Percentiles rank a stretch among this genome's conserved stretches.
Evolutionary conservation across 768 basidiomycete species (phyloP).

Genomic region (Asterophora parasitica): DNA sequence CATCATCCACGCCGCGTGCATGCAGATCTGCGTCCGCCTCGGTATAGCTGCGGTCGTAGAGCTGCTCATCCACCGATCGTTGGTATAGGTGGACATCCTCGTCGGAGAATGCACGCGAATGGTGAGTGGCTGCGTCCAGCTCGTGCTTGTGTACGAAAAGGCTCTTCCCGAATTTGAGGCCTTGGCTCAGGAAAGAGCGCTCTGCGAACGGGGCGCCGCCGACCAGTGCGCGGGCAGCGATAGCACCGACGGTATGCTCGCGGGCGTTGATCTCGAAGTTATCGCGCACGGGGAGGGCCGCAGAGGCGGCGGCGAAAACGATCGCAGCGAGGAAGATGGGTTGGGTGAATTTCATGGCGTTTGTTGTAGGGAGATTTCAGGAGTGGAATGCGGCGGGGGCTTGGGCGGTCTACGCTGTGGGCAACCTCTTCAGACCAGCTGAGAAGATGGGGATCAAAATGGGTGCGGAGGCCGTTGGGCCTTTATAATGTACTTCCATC

Average conservation of each 20-base stretch:
- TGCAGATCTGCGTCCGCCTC: background rate
- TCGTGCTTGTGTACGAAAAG: background rate
- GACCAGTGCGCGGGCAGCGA: background rate
- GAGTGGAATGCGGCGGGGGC: constrained; percentile 1
- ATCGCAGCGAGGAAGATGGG: constrained; percentile 3
- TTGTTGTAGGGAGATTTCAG: background rate
- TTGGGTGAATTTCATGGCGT: constrained; percentile 8
- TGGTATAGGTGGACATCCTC: background rate
- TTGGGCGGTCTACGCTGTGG: constrained; percentile 16
- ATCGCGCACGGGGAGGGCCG: constrained; percentile 6
- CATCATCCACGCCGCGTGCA: background rate
- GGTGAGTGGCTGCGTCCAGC: background rate
- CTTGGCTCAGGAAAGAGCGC: background rate
- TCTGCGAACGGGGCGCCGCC: background rate
- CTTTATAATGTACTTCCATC: too few species aligned
- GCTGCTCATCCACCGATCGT: constrained; percentile 3
- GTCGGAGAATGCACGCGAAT: constrained; percentile 1
- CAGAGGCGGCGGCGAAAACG: constrained; percentile 2
- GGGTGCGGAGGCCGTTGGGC: background rate
- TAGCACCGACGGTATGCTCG: background rate
- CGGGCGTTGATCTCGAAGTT: constrained; percentile 1
- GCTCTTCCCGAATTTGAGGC: background rate
- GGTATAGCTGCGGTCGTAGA: background rate
- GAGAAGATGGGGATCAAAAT: constrained; percentile 8
- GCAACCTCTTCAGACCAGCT: constrained; percentile 14